Evolutionary conservation across 2,329 filamentous ascomycete genomes (phyloP), one percentile per base, ranked within the genome.

Genomic region (Pseudophaeomoniella oleicola): DNA sequence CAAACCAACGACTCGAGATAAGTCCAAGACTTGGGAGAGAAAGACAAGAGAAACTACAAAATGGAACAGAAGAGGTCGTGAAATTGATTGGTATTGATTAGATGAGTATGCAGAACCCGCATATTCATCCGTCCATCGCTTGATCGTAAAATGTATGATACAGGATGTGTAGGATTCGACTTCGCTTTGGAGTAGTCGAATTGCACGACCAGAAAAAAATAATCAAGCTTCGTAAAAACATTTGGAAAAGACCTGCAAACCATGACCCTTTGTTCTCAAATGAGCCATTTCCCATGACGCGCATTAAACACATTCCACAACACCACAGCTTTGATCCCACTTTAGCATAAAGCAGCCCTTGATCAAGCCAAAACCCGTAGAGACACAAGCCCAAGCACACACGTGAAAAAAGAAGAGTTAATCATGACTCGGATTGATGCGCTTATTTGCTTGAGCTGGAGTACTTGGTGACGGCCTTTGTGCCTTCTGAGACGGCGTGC

Each of bases 391-490:
- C 74, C 67, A 62, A 60, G 56, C 64, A 63, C 48, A 45, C 45
- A 58, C 55, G 43, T 50, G 44, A 57, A 50, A 55, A 51, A 58
- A 46, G 54, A 57, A 53, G 55, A 55, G 9, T n/a, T 9, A 27
- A n/a, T 27, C 22, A 27, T 27, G 22, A 27, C n/a, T n/a, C n/a
- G n/a, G n/a, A n/a, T n/a, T n/a, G n/a, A 27, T n/a, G 22, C 22
- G 56, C 67, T 76, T 94, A 96, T 85, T 96, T 98, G 67, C 87
- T 90, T 59, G 88, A 94, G 42, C 88, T 94, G 52, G 88, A 96
- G 78, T 96, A 98, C 80, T 98, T 98, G 75, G 90, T 98, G 53
- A 98, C 90, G 40, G 90, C 90, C 84, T 98, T 98, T 64, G 90
- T 98, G 60, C 90, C 90, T 72, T 98, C 90, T 54, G 90, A 98